phyloP scores from a whole-genome alignment of 768 basidiomycete species.

The Leccinum variicolor region DNA sequence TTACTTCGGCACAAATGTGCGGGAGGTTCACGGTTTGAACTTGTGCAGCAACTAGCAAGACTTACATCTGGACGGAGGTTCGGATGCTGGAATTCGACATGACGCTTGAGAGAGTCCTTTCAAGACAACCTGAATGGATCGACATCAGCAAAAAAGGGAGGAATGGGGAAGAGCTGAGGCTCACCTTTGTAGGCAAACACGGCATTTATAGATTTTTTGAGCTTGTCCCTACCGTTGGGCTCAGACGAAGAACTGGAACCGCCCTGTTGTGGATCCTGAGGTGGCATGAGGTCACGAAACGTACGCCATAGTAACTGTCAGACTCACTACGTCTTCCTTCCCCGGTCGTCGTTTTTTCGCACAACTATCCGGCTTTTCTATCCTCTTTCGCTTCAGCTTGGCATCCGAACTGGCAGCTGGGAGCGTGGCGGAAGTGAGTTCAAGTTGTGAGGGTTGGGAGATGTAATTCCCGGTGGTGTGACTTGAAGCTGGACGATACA shows the following conservation, averaged over 20 bases:
- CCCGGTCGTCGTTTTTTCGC: background rate
- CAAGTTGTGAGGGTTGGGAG: too few species aligned
- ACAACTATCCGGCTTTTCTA: background rate
- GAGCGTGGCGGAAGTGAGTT: too few species aligned
- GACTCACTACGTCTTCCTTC: background rate
- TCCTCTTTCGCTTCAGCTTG: background rate
- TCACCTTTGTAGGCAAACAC: background rate
- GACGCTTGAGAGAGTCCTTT: conserved; percentile 9
- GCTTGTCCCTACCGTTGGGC: background rate
- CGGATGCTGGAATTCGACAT: background rate
- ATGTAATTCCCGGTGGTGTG: too few species aligned
- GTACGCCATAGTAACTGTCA: background rate
- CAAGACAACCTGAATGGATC: conserved; percentile 1
- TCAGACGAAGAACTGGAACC: background rate
- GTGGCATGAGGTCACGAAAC: background rate
- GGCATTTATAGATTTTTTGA: background rate
- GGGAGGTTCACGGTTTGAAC: too few species aligned
- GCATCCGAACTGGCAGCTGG: background rate
- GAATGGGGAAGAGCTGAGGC: background rate
- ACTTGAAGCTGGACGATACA: too few species aligned
- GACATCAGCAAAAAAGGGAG: background rate
- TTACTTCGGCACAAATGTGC: too few species aligned
- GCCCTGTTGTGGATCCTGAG: background rate
- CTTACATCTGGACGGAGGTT: background rate
- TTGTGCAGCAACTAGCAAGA: too few species aligned